Evolutionary conservation across 2,329 filamentous ascomycete genomes (phyloP).

Genomic region (Colletotrichum sp.): DNA sequence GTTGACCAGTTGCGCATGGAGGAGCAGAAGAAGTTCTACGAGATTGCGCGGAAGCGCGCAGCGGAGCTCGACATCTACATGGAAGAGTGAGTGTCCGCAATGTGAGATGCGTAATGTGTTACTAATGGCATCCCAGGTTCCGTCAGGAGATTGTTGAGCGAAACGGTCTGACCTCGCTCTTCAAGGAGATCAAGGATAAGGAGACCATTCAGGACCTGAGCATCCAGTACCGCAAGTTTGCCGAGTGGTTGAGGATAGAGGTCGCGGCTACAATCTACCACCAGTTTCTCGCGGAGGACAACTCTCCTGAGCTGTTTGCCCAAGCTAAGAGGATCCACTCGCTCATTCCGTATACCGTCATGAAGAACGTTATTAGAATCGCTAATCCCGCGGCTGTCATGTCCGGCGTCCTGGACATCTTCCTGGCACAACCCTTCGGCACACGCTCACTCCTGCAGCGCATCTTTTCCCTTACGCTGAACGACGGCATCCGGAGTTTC

Average conservation of each 20-base stretch:
- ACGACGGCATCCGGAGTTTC: constrained; percentile 86
- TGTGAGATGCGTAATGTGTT: constrained; percentile 3
- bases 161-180: constrained; percentile 90
- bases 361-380: constrained; percentile 97
- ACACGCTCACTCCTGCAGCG: constrained; percentile 89
- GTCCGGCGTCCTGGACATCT: constrained; percentile 93
- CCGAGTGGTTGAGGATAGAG: constrained; percentile 97
- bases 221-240: constrained; percentile 96
- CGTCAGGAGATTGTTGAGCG: constrained; percentile 70
- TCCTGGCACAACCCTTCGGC: constrained; percentile 93
- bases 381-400: constrained; percentile 97
- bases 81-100: constrained; percentile 69
- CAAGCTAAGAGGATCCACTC: constrained; percentile 95
- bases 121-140: constrained; percentile 50
- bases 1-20: constrained; percentile 89
- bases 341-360: constrained; percentile 86
- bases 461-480: constrained; percentile 89
- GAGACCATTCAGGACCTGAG: constrained; percentile 85
- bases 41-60: constrained; percentile 88
- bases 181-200: constrained; percentile 92
- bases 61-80: constrained; percentile 96
- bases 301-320: constrained; percentile 93
- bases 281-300: constrained; percentile 96
- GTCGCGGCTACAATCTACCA: constrained; percentile 97
- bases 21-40: constrained; percentile 93